Conservation (phyloP, 2,329 filamentous ascomycete genomes). For the Trichoderma sp. region DNA sequence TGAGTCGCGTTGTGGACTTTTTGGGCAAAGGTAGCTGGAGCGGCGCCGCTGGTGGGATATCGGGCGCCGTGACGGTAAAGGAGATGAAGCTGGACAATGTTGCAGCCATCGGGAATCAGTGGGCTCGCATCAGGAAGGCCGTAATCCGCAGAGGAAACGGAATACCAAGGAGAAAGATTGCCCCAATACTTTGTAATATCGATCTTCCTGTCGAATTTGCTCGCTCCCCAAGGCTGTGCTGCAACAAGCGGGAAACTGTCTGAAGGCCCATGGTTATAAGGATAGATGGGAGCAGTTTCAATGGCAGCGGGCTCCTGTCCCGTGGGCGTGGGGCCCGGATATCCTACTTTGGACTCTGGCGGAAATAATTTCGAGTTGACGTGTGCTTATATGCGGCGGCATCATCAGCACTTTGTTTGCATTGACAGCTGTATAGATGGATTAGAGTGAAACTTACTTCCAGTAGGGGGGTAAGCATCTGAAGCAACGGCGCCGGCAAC, state of each 20-base stretch:
- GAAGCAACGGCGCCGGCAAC: not conserved
- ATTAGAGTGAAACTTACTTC: not conserved
- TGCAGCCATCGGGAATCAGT: not conserved
- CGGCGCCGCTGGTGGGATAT: constrained; percentile 7
- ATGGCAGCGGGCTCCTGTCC: not conserved
- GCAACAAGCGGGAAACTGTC: not conserved
- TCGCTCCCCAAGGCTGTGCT: not conserved
- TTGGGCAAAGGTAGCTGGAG: constrained; percentile 7
- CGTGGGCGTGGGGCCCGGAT: not conserved
- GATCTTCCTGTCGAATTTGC: not conserved
- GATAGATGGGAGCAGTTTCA: not conserved
- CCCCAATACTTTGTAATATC: not conserved
- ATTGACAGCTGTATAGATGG: not conserved
- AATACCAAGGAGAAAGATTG: not conserved
- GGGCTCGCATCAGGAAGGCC: not conserved
- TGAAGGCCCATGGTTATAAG: not conserved
- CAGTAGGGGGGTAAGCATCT: not conserved
- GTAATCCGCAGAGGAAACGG: not conserved
- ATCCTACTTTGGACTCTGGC: not conserved
- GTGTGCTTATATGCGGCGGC: not conserved
- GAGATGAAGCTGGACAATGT: constrained; percentile 3
- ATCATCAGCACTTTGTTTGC: not conserved
- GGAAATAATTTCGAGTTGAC: not conserved
- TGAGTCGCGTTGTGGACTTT: not conserved
- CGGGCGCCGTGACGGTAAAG: not conserved